These are phyloP conservation scores for Teunomyces aglyptinius DNA, from an alignment of 805 yeast genomes.

Conservation along the genomic window DNA sequence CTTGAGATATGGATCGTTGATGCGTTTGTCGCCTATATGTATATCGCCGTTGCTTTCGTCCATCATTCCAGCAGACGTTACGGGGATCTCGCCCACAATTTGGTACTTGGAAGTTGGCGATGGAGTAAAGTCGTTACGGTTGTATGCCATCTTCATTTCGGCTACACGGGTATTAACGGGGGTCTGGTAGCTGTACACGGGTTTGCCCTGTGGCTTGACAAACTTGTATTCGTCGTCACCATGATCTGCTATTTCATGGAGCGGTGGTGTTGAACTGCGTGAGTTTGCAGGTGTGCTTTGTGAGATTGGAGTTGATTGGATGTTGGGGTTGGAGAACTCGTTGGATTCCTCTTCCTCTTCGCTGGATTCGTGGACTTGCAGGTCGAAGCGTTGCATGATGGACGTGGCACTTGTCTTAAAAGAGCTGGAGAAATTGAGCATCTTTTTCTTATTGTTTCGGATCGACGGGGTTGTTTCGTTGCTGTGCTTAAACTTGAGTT, in stretches of 20 bases:
- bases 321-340: constrained; percentile 1
- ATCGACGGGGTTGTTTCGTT: constrained; percentile 21
- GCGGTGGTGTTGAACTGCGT: constrained; percentile 32
- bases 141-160: constrained; percentile 10
- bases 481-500: constrained; percentile 24
- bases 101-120: constrained; percentile 15
- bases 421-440: constrained; percentile 33
- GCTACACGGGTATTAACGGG: constrained; percentile 12
- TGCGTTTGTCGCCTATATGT: constrained; percentile 39
- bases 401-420: constrained; percentile 25
- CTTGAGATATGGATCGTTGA: constrained; percentile 28
- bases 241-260: constrained; percentile 31
- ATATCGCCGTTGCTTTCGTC: constrained; percentile 30
- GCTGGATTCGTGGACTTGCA: constrained; percentile 8
- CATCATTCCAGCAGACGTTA: constrained; percentile 31
- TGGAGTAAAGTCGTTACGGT: constrained; percentile 11
- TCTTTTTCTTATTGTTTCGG: constrained; percentile 15
- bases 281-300: constrained; percentile 45
- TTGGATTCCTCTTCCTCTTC: constrained; percentile 5
- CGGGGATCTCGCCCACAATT: constrained; percentile 32
- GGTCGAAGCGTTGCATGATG: constrained; percentile 17
- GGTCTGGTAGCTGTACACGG: constrained; percentile 17
- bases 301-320: constrained; percentile 35
- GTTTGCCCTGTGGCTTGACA: constrained; percentile 26
- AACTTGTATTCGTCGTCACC: constrained; percentile 48